Percentiles rank a stretch among this genome's conserved stretches.
Evolutionary conservation across 2,329 filamentous ascomycete genomes (phyloP).

Genomic region (Cadophora malorum): DNA sequence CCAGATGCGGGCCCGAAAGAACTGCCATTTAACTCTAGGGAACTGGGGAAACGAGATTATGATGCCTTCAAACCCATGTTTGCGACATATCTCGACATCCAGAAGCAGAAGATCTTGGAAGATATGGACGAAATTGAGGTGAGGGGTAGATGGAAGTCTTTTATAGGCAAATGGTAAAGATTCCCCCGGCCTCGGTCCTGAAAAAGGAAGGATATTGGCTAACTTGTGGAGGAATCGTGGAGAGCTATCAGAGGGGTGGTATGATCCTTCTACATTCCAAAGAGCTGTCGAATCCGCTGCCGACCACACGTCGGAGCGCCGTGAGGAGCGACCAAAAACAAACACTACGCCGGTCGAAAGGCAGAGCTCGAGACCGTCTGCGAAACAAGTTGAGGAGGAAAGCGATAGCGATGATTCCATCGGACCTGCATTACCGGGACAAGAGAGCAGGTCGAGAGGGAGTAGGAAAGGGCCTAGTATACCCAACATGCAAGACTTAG

Average conservation of each 20-base stretch:
- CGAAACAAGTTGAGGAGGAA: constrained; percentile 28
- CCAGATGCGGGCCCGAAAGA: constrained; percentile 28
- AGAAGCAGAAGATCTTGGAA: constrained; percentile 76
- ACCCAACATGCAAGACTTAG: constrained; percentile 76
- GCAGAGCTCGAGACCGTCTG: constrained; percentile 7
- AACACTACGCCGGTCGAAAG: constrained; percentile 11
- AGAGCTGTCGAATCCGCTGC: constrained; percentile 40
- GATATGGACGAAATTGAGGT: constrained; percentile 76
- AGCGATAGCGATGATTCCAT: constrained; percentile 47
- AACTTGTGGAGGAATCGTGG: constrained; percentile 74
- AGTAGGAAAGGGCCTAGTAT: constrained; percentile 62
- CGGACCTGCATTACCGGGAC: constrained; percentile 55
- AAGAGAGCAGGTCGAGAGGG: constrained; percentile 39
- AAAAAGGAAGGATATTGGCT: constrained; percentile 44
- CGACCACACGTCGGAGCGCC: constrained; percentile 21
- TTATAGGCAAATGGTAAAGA: constrained; percentile 80
- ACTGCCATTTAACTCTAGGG: constrained; percentile 71
- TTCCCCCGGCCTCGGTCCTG: constrained; percentile 18
- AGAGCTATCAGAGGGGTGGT: constrained; percentile 91
- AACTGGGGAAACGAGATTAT: constrained; percentile 74
- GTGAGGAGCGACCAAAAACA: constrained; percentile 27
- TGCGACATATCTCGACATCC: constrained; percentile 84
- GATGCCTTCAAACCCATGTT: constrained; percentile 73
- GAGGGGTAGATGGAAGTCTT: constrained; percentile 91
- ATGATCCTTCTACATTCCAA: constrained; percentile 71